phyloP scores from a whole-genome alignment of 2,329 filamentous ascomycete genomes.

The Cercospora beticola region DNA sequence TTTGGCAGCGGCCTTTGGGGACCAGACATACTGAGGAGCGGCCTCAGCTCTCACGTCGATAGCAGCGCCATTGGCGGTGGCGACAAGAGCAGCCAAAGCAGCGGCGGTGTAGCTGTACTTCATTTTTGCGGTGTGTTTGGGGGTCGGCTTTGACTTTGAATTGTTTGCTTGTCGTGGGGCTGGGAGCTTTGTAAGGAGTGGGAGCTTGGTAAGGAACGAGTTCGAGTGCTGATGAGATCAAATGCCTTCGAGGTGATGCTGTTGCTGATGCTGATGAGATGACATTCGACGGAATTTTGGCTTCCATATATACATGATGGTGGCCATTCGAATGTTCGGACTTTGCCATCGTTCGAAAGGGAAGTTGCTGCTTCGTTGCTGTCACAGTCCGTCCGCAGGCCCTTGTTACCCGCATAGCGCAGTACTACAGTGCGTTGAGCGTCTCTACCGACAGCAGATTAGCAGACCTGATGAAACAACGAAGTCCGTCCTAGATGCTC shows the following conservation, averaged over 20 bases:
- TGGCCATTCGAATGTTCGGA: neutral
- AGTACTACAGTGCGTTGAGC: neutral
- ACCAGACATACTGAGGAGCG: neutral
- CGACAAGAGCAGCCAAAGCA: neutral
- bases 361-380: neutral
- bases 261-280: neutral
- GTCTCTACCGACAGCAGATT: neutral
- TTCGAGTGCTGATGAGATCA: neutral
- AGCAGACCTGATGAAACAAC: neutral
- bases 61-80: neutral
- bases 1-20: neutral
- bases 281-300: neutral
- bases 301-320: neutral
- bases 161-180: neutral
- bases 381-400: neutral
- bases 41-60: neutral
- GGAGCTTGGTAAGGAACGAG: neutral
- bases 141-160: neutral
- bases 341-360: neutral
- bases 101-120: slow-evolving; percentile 1
- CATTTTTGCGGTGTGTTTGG: neutral
- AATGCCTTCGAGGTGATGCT: neutral
- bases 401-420: neutral
- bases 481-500: neutral
- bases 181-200: neutral